Conservation (phyloP, 177 flowering plant species). For the Tripterygium wilfordii region DNA sequence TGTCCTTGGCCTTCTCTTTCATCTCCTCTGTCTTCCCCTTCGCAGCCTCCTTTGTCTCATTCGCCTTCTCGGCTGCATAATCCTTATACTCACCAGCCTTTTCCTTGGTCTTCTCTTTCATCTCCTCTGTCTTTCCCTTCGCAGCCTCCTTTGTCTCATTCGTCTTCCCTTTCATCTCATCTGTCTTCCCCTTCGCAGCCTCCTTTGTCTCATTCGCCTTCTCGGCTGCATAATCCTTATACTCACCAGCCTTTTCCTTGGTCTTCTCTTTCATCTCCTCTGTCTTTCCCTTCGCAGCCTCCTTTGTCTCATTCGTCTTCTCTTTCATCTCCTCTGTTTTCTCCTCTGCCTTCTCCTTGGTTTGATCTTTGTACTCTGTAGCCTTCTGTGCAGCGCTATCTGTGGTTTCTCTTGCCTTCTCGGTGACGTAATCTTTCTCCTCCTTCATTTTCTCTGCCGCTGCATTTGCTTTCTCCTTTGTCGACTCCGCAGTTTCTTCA, state of each 20-base stretch:
- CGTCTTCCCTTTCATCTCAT: no score
- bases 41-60: conserved; percentile 10
- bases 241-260: conserved; percentile 25
- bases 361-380: conserved; percentile 20
- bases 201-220: conserved; percentile 15
- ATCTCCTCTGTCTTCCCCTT: conserved; percentile 15
- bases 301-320: conserved; percentile 23
- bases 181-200: conserved; percentile 8
- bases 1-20: conserved; percentile 12
- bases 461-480: conserved; percentile 1
- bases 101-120: conserved; percentile 1
- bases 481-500: conserved; percentile 22
- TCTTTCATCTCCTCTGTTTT: conserved; percentile 11
- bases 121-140: conserved; percentile 14
- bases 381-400: conserved; percentile 26
- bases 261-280: no score
- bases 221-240: conserved; percentile 16
- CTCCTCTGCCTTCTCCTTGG: conserved; percentile 17
- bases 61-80: conserved; percentile 7
- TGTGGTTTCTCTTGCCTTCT: conserved; percentile 20
- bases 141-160: conserved; percentile 1
- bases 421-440: conserved; percentile 13
- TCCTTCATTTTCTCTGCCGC: conserved; percentile 21
- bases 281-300: conserved; percentile 8
- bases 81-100: conserved; percentile 1